Evolutionary conservation across 768 basidiomycete genomes (phyloP).

Genomic region (Kwoniella shandongensis): DNA sequence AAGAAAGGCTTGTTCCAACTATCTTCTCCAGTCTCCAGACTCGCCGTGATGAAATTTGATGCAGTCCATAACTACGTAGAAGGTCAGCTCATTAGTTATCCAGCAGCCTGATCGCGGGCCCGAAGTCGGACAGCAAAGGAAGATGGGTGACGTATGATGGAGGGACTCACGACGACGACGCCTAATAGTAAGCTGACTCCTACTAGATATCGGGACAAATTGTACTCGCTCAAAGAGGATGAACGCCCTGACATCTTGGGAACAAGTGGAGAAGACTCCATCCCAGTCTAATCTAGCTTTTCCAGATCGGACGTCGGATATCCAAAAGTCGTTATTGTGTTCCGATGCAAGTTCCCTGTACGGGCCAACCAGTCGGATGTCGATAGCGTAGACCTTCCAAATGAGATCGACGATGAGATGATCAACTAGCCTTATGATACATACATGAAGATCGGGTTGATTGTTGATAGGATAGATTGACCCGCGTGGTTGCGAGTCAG

Average conservation of each 20-base stretch:
- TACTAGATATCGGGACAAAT: conserved; percentile 38
- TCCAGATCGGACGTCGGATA: too few species aligned
- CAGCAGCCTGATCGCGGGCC: neutral
- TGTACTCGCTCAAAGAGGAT: conserved; percentile 2
- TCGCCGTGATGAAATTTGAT: conserved; percentile 73
- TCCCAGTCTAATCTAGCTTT: neutral
- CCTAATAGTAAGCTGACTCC: conserved; percentile 40
- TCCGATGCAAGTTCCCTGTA: too few species aligned
- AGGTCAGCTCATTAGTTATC: too few species aligned
- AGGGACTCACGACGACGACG: conserved; percentile 32
- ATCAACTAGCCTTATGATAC: too few species aligned
- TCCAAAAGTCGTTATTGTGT: too few species aligned
- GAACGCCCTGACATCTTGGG: conserved; percentile 8
- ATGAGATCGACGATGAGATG: too few species aligned
- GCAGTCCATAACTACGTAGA: conserved; percentile 70
- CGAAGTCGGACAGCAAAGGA: too few species aligned
- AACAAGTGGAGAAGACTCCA: conserved; percentile 21
- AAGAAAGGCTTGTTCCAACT: conserved; percentile 86
- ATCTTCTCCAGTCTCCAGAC: conserved; percentile 59
- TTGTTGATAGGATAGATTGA: too few species aligned
- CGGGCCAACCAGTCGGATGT: too few species aligned
- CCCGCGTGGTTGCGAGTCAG: too few species aligned
- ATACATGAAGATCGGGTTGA: too few species aligned
- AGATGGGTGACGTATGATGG: neutral
- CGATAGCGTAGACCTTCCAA: too few species aligned